These are phyloP conservation scores for Chaetomium strumarium DNA, from an alignment of 2,329 filamentous ascomycete species.

Conservation along the genomic window DNA sequence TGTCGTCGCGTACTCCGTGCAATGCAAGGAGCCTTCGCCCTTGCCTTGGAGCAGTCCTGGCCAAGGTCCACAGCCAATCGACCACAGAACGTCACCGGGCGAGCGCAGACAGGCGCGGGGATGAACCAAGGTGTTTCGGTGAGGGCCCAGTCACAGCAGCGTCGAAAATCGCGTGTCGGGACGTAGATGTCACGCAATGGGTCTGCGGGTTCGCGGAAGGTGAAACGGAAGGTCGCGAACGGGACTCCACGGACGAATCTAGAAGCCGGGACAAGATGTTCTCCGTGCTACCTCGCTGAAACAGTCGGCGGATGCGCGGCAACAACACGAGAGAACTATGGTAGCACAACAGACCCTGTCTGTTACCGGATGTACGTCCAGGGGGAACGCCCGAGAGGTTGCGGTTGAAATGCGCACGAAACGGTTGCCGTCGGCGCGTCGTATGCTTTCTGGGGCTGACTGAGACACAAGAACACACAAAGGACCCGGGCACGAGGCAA, in stretches of 20 bases:
- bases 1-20: constrained; percentile 16
- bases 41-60: constrained; percentile 16
- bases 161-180: constrained; percentile 23
- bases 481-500: not conserved
- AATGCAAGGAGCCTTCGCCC: constrained; percentile 19
- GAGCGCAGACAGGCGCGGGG: constrained; percentile 12
- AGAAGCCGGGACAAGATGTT: constrained; percentile 1
- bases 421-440: not conserved
- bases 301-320: constrained; percentile 2
- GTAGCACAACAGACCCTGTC: constrained; percentile 4
- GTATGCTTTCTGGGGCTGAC: not conserved
- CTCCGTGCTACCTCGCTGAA: constrained; percentile 6
- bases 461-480: constrained; percentile 3
- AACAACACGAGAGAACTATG: constrained; percentile 9
- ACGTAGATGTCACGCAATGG: constrained; percentile 15
- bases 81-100: constrained; percentile 6
- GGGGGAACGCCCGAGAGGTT: not conserved
- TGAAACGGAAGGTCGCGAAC: constrained; percentile 5
- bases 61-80: constrained; percentile 17
- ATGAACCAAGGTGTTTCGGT: constrained; percentile 6
- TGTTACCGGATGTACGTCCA: not conserved
- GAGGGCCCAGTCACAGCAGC: constrained; percentile 18
- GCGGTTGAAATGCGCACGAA: not conserved
- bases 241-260: constrained; percentile 1
- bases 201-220: constrained; percentile 14